phyloP scores from a whole-genome alignment of 108 stramenopile species.

The Nitzschia inconspicua region DNA sequence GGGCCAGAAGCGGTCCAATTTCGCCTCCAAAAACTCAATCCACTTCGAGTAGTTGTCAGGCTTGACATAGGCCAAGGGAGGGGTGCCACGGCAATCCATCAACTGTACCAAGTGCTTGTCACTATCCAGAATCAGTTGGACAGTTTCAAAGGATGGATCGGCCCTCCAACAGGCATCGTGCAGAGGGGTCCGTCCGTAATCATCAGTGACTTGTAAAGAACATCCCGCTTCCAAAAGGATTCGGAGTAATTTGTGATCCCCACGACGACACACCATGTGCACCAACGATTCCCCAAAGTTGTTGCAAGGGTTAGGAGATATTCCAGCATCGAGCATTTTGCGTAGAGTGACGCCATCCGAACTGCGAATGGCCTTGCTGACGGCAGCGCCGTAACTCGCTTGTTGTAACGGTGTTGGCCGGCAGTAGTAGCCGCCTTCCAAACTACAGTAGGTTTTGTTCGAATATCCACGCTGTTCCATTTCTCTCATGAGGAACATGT shows the following conservation, averaged over 20 bases:
- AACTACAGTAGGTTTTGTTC: constrained; percentile 42
- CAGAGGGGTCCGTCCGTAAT: constrained; percentile 67
- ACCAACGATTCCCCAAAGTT: constrained; percentile 73
- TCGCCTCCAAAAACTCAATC: constrained; percentile 56
- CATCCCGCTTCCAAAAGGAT: constrained; percentile 50
- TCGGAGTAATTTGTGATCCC: constrained; percentile 38
- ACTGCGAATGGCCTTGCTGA: constrained; percentile 73
- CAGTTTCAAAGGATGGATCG: constrained; percentile 36
- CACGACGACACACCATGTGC: constrained; percentile 75
- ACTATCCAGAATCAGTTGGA: constrained; percentile 33
- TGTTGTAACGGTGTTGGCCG: constrained; percentile 76
- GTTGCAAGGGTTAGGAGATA: constrained; percentile 61
- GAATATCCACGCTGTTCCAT: constrained; percentile 69
- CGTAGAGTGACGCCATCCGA: constrained; percentile 45
- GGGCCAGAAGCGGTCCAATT: constrained; percentile 57
- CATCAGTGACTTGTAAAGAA: constrained; percentile 53
- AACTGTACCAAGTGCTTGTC: constrained; percentile 60
- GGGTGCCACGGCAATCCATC: constrained; percentile 66
- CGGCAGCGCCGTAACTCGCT: constrained; percentile 70
- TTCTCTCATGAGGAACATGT: constrained; percentile 48
- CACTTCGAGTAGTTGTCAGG: constrained; percentile 55
- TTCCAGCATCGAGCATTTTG: constrained; percentile 54
- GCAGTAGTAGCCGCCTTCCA: constrained; percentile 65
- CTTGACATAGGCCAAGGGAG: constrained; percentile 74
- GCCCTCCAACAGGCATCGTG: constrained; percentile 83